A percentile compares a stretch with the other conserved stretches of the same genome.
phyloP scores from a whole-genome alignment of 2,329 filamentous ascomycete species.

The Aspergillus brunneoviolaceus region DNA sequence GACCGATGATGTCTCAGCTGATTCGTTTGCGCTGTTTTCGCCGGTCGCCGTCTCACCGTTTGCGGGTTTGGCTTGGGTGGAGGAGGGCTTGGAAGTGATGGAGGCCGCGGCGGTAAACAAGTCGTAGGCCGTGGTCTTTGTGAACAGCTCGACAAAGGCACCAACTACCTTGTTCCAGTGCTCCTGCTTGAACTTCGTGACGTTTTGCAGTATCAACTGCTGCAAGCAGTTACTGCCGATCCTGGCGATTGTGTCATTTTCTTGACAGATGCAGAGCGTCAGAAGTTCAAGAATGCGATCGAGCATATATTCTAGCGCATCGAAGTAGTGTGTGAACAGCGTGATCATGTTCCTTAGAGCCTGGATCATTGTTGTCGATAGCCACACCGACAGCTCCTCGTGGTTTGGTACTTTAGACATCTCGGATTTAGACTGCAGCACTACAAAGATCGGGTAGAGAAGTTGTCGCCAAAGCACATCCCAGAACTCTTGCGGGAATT shows the following conservation, averaged over 20 bases:
- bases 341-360: constrained; percentile 97
- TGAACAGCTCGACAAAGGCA: constrained; percentile 93
- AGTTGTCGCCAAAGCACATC: constrained; percentile 97
- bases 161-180: constrained; percentile 96
- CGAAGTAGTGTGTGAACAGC: constrained; percentile 97
- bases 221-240: constrained; percentile 98
- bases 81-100: constrained; percentile 35
- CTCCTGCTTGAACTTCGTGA: constrained; percentile 79
- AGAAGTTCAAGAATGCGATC: constrained; percentile 94
- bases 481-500: constrained; percentile 95
- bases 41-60: constrained; percentile 30
- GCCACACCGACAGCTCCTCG: constrained; percentile 96
- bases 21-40: constrained; percentile 27
- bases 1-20: constrained; percentile 20
- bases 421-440: constrained; percentile 91
- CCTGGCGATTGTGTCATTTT: constrained; percentile 96
- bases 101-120: constrained; percentile 80
- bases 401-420: constrained; percentile 94
- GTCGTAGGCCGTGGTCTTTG: constrained; percentile 89
- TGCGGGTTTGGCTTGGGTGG: constrained; percentile 24
- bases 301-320: constrained; percentile 94
- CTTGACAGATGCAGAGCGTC: constrained; percentile 95
- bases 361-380: constrained; percentile 99
- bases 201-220: constrained; percentile 93
- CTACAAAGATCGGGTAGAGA: constrained; percentile 97